A percentile compares a stretch with the other conserved stretches of the same genome.
phyloP scores from a whole-genome alignment of 495 filamentous ascomycete genomes.

The Xylaria curta region DNA sequence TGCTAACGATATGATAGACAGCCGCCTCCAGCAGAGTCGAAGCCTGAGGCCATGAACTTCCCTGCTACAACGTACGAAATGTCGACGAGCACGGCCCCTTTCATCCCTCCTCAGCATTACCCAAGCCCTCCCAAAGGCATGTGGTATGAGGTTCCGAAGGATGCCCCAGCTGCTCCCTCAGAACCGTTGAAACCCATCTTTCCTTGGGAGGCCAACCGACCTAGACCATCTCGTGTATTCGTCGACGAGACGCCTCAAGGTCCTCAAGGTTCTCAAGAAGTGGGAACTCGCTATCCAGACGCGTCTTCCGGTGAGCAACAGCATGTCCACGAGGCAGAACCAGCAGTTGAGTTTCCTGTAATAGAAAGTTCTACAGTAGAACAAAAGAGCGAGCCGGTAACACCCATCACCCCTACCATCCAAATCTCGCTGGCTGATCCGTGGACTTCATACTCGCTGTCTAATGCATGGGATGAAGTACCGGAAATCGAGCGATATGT shows the following conservation, averaged over 20 bases:
- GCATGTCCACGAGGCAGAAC: conserved; percentile 33
- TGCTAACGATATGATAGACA: conserved; percentile 57
- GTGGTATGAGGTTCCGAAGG: conserved; percentile 79
- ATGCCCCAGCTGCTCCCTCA: conserved; percentile 60
- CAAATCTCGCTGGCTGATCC: conserved; percentile 55
- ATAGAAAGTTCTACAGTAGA: conserved; percentile 45
- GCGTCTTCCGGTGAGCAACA: conserved; percentile 32
- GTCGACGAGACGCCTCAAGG: conserved; percentile 43
- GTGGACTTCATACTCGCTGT: conserved; percentile 67
- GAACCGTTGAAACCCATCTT: conserved; percentile 73
- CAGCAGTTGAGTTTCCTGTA: conserved; percentile 42
- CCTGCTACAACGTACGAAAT: conserved; percentile 75
- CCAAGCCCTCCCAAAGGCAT: conserved; percentile 83
- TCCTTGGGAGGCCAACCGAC: conserved; percentile 77
- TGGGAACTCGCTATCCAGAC: conserved; percentile 8
- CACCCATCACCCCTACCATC: conserved; percentile 55
- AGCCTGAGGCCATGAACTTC: conserved; percentile 80
- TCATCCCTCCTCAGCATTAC: conserved; percentile 74
- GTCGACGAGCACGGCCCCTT: conserved; percentile 72
- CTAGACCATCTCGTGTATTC: conserved; percentile 77
- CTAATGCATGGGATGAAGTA: conserved; percentile 89
- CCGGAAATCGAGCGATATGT: conserved; percentile 84
- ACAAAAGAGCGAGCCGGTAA: conserved; percentile 49
- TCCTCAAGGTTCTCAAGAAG: conserved; percentile 28
- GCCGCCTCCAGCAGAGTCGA: conserved; percentile 74